Evolutionary conservation across 768 basidiomycete genomes (phyloP).

Genomic region (Pleurotus eryngii): DNA sequence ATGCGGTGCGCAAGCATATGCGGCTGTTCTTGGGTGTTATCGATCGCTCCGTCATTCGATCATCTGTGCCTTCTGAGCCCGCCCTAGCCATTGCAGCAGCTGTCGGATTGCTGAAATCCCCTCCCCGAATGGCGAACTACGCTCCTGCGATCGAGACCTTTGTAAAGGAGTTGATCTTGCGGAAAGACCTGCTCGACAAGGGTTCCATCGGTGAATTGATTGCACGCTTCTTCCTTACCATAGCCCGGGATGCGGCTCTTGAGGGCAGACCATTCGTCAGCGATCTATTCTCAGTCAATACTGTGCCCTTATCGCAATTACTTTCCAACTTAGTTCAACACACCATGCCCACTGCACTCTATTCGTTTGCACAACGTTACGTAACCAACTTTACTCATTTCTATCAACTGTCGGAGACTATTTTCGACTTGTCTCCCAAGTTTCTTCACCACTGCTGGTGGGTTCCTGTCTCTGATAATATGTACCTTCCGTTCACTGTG

Average conservation of each 20-base stretch:
- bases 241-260: conserved; percentile 3
- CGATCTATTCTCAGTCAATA: background rate
- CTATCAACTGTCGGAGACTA: conserved; percentile 1
- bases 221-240: background rate
- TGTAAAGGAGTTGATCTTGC: background rate
- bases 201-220: background rate
- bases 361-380: no score
- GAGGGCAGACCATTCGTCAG: background rate
- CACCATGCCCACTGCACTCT: no score
- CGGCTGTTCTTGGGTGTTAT: background rate
- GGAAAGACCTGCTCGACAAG: background rate
- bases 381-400: conserved; percentile 9
- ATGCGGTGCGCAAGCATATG: conserved; percentile 8
- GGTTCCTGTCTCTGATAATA: background rate
- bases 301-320: no score
- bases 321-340: no score
- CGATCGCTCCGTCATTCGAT: background rate
- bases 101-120: no score
- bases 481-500: background rate
- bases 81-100: conserved; percentile 8
- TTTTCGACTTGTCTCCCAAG: background rate
- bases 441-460: conserved; percentile 2
- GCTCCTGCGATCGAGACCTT: background rate
- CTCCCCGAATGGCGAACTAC: no score
- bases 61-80: conserved; percentile 6